Percentiles rank a stretch among this genome's conserved stretches.
These are phyloP conservation scores for Cucumis cinereus DNA, from an alignment of 306 rosid genomes.

Conservation along the genomic window DNA sequence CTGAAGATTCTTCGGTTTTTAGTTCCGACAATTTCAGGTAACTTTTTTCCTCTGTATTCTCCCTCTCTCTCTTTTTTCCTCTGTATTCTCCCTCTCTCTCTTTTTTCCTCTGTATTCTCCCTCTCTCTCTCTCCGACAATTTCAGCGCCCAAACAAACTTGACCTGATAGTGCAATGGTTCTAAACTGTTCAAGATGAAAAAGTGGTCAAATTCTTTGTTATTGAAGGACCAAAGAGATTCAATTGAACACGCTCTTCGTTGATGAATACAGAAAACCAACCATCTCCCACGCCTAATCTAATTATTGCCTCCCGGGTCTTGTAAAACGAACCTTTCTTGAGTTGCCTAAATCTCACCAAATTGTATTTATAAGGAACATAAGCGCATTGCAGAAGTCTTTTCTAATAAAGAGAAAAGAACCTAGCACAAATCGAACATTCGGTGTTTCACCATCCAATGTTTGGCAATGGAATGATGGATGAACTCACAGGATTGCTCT, in stretches of 20 bases:
- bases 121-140: too few relatives aligned
- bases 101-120: too few relatives aligned
- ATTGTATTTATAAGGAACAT: background rate
- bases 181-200: background rate
- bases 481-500: background rate
- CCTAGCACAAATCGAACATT: background rate
- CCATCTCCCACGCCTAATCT: background rate
- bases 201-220: background rate
- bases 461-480: background rate
- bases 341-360: background rate
- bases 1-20: conserved; percentile 46
- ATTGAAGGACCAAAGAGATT: background rate
- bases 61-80: background rate
- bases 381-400: background rate
- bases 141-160: background rate
- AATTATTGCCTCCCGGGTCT: too few relatives aligned
- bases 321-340: background rate
- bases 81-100: background rate
- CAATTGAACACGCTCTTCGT: background rate
- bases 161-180: background rate
- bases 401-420: background rate
- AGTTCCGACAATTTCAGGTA: conserved; percentile 61
- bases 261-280: background rate
- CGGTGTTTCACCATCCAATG: background rate
- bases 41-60: background rate